These are phyloP conservation scores for Nigrograna mackinnonii DNA, from an alignment of 2,329 filamentous ascomycete species.

Conservation along the genomic window DNA sequence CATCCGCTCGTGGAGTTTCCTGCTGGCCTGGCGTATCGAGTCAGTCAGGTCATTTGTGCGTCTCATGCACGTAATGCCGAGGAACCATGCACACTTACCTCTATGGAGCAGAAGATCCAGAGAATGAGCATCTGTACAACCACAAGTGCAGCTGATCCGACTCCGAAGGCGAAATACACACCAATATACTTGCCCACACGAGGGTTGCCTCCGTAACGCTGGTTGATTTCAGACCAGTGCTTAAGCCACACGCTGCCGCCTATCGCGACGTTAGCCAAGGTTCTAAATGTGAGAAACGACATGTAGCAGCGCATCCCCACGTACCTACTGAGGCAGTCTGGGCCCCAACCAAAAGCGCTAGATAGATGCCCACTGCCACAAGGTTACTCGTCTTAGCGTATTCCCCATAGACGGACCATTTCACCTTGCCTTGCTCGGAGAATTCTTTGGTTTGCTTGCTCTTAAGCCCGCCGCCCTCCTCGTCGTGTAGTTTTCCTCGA, in stretches of 20 bases:
- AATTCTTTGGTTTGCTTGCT: slow-evolving; percentile 87
- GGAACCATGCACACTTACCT: slow-evolving; percentile 60
- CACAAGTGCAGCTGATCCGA: slow-evolving; percentile 82
- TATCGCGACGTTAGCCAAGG: slow-evolving; percentile 40
- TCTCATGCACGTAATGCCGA: slow-evolving; percentile 11
- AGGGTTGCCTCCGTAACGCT: slow-evolving; percentile 67
- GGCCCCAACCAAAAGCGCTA: slow-evolving; percentile 74
- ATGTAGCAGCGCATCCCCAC: slow-evolving; percentile 27
- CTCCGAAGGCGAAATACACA: slow-evolving; percentile 92
- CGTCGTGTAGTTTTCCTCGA: slow-evolving; percentile 80
- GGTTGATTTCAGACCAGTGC: slow-evolving; percentile 84
- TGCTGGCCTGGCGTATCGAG: slow-evolving; percentile 67
- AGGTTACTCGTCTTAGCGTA: slow-evolving; percentile 96
- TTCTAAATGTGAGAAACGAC: slow-evolving; percentile 15
- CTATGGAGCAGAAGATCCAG: slow-evolving; percentile 99
- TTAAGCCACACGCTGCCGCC: slow-evolving; percentile 91
- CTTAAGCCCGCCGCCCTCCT: slow-evolving; percentile 75
- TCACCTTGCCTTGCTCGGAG: slow-evolving; percentile 93
- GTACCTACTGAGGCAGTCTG: slow-evolving; percentile 81
- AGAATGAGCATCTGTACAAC: slow-evolving; percentile 91
- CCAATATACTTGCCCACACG: slow-evolving; percentile 88
- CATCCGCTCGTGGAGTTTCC: slow-evolving; percentile 97
- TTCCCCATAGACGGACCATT: slow-evolving; percentile 92
- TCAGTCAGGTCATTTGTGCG: slow-evolving; percentile 21
- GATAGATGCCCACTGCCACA: slow-evolving; percentile 78